These are phyloP conservation scores for Chaetomium cochliodes DNA, from an alignment of 495 filamentous ascomycete species.

Conservation along the genomic window DNA sequence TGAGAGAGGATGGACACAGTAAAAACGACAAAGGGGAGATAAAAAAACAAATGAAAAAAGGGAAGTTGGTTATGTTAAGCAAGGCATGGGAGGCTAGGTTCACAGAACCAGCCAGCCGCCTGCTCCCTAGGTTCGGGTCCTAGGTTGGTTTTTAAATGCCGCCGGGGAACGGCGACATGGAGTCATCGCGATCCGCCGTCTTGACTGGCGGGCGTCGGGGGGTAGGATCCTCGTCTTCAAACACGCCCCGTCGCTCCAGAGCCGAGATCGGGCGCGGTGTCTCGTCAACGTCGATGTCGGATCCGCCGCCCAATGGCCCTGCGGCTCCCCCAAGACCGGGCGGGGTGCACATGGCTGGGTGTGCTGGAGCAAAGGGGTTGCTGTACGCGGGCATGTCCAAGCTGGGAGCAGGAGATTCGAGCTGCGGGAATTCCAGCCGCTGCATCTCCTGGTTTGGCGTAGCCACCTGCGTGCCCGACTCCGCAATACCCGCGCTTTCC, in stretches of 20 bases:
- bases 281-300: constrained; percentile 29
- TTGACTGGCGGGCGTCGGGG: constrained; percentile 28
- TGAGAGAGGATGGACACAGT: background rate
- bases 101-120: background rate
- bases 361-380: background rate
- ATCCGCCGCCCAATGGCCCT: no score
- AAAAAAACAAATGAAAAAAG: background rate
- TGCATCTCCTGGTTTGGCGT: constrained; percentile 40
- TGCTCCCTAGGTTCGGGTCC: background rate
- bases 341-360: constrained; percentile 23
- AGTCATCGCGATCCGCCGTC: constrained; percentile 19
- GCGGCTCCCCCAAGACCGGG: constrained; percentile 16
- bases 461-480: constrained; percentile 43
- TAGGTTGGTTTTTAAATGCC: background rate
- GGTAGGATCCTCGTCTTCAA: constrained; percentile 36
- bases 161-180: constrained; percentile 29
- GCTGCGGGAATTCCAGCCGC: constrained; percentile 22
- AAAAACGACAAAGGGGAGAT: background rate
- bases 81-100: background rate
- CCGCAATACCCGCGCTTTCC: constrained; percentile 36
- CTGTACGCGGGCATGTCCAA: background rate
- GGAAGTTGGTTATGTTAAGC: background rate
- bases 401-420: background rate
- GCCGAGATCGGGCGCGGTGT: constrained; percentile 33
- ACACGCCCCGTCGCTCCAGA: background rate